Evolutionary conservation across 2,329 filamentous ascomycete genomes (phyloP), one percentile per base, ranked within the genome.

Genomic region (Aureobasidium sp.): DNA sequence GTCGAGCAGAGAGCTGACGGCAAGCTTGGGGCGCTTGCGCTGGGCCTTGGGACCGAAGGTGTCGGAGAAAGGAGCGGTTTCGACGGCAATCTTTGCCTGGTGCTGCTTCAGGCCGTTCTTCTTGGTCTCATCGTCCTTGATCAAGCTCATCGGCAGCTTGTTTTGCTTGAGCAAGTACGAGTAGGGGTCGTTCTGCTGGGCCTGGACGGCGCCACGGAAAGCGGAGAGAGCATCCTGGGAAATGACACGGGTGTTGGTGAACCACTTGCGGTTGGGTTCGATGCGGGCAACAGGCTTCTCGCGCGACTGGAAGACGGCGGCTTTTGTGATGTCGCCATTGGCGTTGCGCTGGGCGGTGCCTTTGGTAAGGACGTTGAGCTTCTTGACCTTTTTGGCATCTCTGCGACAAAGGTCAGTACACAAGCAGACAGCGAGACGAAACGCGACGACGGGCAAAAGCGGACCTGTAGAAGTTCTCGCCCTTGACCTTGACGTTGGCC

Each of bases 381-480:
- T 80, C 76, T 91, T 94, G 62, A 95, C 79, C 73, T 89, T 90
- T 75, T 96, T 96, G 63, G 87, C 88, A 76, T 72, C 71, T 62
- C 78, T 77, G 59, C 25, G 16, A 35, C 53, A 37, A 49, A 4
- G 47, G 25, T 53, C 14, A 58, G 56, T 60, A 42, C n/a, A 10
- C 4, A 21, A 1, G 37, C 7, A 11, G 4, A 11, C 17, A 30
- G n/a, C 16, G 3, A 30, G n/a, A 6, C n/a, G 11, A 12, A 21
- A 14, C 4, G 34, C 2, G 5, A 30, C n/a, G 35, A 16, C 7
- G 44, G 35, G 60, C 74, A 85, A n/a, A n/a, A n/a, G n/a, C n/a
- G n/a, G n/a, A n/a, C 79, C 88, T 83, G 76, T 97, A 97, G 75
- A 97, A 98, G 77, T 97, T 97, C 78, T 97, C 91, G 73, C 93